These are phyloP conservation scores for Coriaria nepalensis DNA, from an alignment of 306 rosid genomes.

Conservation along the genomic window DNA sequence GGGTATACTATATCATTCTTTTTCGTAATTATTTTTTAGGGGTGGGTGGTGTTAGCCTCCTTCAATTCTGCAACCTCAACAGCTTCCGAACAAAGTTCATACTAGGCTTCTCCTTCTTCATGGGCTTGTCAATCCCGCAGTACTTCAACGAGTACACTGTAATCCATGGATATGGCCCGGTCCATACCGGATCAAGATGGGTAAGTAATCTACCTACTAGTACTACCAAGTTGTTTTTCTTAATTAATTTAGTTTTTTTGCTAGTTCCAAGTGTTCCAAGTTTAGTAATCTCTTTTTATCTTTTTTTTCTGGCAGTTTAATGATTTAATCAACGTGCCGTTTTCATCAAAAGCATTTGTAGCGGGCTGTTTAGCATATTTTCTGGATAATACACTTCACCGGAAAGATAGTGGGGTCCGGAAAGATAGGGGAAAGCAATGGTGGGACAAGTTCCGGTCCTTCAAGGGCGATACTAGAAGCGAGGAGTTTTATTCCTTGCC, in stretches of 20 bases:
- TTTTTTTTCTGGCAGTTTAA: conserved; percentile 46
- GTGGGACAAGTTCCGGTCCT: conserved; percentile 79
- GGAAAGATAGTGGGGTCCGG: conserved; percentile 35
- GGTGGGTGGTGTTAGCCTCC: conserved; percentile 74
- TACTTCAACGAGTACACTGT: conserved; percentile 81
- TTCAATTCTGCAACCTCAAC: conserved; percentile 89
- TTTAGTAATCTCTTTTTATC: neutral
- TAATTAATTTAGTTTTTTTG: conserved; percentile 7
- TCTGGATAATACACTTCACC: conserved; percentile 65
- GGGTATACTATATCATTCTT: no score
- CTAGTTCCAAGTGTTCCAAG: neutral
- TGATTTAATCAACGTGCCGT: conserved; percentile 71
- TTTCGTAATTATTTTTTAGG: conserved; percentile 15
- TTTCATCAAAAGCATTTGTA: conserved; percentile 72
- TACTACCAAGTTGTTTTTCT: neutral
- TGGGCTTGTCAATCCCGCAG: conserved; percentile 79
- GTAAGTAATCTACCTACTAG: conserved; percentile 19
- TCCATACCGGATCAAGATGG: conserved; percentile 74
- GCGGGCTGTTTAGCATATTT: conserved; percentile 69
- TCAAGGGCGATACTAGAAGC: conserved; percentile 53
- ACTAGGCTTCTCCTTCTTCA: conserved; percentile 65
- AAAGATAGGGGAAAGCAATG: conserved; percentile 82
- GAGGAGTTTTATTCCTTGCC: conserved; percentile 83
- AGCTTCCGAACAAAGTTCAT: conserved; percentile 74
- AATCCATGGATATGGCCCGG: conserved; percentile 73